Evolutionary conservation across 371 early-diverging fungal genomes (phyloP).

Genomic region (Parasitella parasitica): DNA sequence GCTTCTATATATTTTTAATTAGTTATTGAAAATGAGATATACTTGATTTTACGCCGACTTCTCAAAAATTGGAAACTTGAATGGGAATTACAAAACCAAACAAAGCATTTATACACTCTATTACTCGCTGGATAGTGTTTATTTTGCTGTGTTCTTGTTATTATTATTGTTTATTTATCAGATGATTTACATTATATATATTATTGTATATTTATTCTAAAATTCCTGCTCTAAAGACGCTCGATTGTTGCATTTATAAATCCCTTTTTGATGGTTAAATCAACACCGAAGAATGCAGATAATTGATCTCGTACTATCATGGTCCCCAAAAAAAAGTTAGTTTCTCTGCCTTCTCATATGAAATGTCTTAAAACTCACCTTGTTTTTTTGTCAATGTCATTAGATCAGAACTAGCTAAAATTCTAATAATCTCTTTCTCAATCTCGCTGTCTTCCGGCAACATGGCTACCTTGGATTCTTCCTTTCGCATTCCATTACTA

Average conservation of each 20-base stretch:
- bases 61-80: no score
- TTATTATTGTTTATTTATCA: neutral
- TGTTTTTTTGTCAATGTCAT: constrained; percentile 82
- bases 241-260: constrained; percentile 88
- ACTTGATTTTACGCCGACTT: no score
- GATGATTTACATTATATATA: neutral
- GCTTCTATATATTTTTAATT: no score
- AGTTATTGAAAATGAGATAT: no score
- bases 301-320: constrained; percentile 77
- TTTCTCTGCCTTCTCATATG: no score
- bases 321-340: neutral
- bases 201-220: constrained; percentile 5
- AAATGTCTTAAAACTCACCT: constrained; percentile 43
- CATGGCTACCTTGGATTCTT: constrained; percentile 35
- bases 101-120: no score
- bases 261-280: constrained; percentile 78
- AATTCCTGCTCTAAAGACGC: constrained; percentile 36
- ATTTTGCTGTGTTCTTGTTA: no score
- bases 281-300: constrained; percentile 73
- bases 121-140: no score
- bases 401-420: constrained; percentile 76
- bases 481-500: neutral
- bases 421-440: constrained; percentile 72
- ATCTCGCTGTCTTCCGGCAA: constrained; percentile 88
- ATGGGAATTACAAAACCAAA: no score